phyloP scores from a whole-genome alignment of 2,329 filamentous ascomycete species.

The Teratosphaeria pseudoeucalypti region DNA sequence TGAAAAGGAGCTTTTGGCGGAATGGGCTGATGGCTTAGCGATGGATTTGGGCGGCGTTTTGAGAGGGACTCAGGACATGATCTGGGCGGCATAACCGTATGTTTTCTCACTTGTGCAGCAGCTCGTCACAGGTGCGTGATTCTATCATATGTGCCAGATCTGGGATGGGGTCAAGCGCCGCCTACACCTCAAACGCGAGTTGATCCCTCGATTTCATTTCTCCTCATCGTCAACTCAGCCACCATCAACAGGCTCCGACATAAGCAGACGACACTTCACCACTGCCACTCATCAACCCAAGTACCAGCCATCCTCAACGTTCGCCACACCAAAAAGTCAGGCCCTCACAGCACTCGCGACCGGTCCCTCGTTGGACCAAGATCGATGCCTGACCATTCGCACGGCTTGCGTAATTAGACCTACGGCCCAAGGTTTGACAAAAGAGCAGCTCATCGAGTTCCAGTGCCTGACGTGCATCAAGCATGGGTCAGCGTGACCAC shows the following conservation, averaged over 20 bases:
- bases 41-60: not conserved
- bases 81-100: not conserved
- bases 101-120: not conserved
- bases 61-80: not conserved
- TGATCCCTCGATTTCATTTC: too few species aligned
- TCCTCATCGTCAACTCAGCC: too few species aligned
- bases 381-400: not conserved
- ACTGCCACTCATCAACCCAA: too few species aligned
- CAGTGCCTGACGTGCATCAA: too few species aligned
- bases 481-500: too few species aligned
- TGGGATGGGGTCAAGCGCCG: too few species aligned
- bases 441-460: not conserved
- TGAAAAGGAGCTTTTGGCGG: not conserved
- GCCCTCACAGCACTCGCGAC: not conserved
- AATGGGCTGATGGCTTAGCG: not conserved
- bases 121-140: too few species aligned
- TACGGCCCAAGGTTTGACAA: not conserved
- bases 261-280: too few species aligned
- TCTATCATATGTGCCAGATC: too few species aligned
- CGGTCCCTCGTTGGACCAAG: not conserved
- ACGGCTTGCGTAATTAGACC: not conserved
- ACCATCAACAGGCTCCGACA: too few species aligned
- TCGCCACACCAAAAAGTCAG: not conserved
- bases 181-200: too few species aligned
- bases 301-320: not conserved